Evolutionary conservation across 1,284 basidiomycete genomes (phyloP), one percentile per base, ranked within the genome.

Genomic region (Moesziomyces antarcticus): DNA sequence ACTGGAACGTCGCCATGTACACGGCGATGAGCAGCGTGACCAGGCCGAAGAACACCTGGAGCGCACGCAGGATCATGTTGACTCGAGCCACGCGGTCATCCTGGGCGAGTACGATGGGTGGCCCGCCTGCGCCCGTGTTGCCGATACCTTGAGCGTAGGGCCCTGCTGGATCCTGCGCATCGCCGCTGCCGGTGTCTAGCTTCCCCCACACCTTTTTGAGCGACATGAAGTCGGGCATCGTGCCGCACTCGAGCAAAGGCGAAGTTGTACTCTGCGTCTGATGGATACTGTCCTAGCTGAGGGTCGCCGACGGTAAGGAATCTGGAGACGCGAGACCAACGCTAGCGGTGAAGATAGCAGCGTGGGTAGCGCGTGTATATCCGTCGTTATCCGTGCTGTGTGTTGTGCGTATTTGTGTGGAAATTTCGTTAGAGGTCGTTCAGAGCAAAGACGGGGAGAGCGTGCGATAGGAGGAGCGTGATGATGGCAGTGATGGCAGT

Each of bases 21-120:
- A 81, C 72, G 10, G 70, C 70, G n/a, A 80, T 72, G 50, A 78
- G 50, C 13, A 81, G 59, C n/a, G 64, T 48, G 13, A 78, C 51
- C 22, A 66, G 27, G 37, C 46, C 73, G 24, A 79, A 68, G 35
- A 78, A 71, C 44, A 75, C 58, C 49, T 79, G 75, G 11, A 50
- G 33, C 20, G 45, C 58, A 11, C 77, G 70, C 9, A 74, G 42
- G 22, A 71, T 62, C 55, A 72, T 56, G 50, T 74, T 73, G 54
- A 72, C 40, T 24, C 63, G 45, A 5, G 62, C 57, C 2, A 62
- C 55, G 1, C 63, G 57, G 35, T 77, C 69, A 44, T 77, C 67
- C 24, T 62, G 53, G 11, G 66, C 33, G 21, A 59, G 33, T 2
- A 53, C 27, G 9, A 55, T 50, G 3, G 52, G 20, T 14, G 41